phyloP scores from a whole-genome alignment of 768 basidiomycete species.

The Lepiota venenata region DNA sequence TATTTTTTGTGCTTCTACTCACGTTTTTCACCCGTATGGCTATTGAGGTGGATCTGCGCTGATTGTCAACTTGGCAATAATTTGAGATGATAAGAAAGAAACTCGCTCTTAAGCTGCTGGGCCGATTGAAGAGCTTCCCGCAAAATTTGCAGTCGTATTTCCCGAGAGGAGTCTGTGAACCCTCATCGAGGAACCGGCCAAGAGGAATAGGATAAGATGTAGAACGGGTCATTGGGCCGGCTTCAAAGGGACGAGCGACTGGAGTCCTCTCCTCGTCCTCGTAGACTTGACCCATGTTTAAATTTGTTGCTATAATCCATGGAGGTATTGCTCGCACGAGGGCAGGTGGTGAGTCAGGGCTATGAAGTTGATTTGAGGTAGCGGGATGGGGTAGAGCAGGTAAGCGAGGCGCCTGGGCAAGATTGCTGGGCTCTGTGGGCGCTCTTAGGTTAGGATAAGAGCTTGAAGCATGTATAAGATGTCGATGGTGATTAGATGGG shows the following conservation, averaged over 20 bases:
- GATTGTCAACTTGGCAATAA: constrained; percentile 5
- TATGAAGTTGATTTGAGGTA: not conserved
- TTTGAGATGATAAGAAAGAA: constrained; percentile 7
- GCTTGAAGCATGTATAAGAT: not conserved
- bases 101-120: constrained; percentile 75
- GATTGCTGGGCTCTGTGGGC: not conserved
- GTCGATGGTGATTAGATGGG: not conserved
- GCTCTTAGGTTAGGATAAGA: not conserved
- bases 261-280: constrained; percentile 36
- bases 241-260: constrained; percentile 21
- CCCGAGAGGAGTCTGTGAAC: constrained; percentile 21
- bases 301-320: constrained; percentile 26
- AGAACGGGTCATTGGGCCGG: constrained; percentile 1
- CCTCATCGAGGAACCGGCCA: constrained; percentile 7
- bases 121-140: constrained; percentile 78
- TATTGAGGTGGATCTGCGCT: constrained; percentile 74
- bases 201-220: constrained; percentile 4
- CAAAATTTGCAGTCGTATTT: constrained; percentile 81
- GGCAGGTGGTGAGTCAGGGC: constrained; percentile 15
- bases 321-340: constrained; percentile 14
- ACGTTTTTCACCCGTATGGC: constrained; percentile 87
- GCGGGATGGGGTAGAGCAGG: constrained; percentile 5
- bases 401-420: not conserved
- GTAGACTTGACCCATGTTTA: constrained; percentile 15
- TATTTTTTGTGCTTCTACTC: constrained; percentile 25